Evolutionary conservation across 2,329 filamentous ascomycete genomes (phyloP), one percentile per base, ranked within the genome.

Genomic region (Ophiostoma piceae): DNA sequence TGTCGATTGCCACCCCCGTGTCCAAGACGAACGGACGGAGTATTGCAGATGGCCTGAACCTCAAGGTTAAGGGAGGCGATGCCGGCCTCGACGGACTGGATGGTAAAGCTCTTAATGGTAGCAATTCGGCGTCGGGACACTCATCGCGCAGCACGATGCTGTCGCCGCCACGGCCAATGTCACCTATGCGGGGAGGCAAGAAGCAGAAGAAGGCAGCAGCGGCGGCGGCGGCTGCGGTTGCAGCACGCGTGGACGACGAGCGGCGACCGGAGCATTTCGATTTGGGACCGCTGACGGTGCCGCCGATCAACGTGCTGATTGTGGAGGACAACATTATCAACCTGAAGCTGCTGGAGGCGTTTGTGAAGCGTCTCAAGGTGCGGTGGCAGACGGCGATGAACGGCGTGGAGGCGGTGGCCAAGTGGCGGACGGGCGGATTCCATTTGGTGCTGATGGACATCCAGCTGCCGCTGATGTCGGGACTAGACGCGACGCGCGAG

Each of bases 321-420:
- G 95, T 99, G 16, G 95, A 99, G 81, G 95, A 99, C 81, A 99
- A 99, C 79, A 93, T 95, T 73, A 98, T 99, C 84, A 99, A 98
- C 77, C 83, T 98, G 74, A 92, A 92, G 76, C 88, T 99, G 11
- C 83, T 99, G 47, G 94, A 97, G 77, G 93, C 94, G 0, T 96
- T 99, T 76, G 94, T 98, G 84, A 97, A 97, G 81, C 86, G 93
- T 67, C 84, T 99, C 67, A 97, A 97, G 77, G 95, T 99, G 7
- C 88, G 95, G 43, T 98, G 94, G 93, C 91, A 95, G 79, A 96
- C 92, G n/a, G 95, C 95, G 51, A 92, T 96, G 85, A 97, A 98
- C 78, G 95, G 95, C 32, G 88, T 90, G 73, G 94, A 97, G 74
- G 95, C 95, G 1, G 93, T 98, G 37, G 90, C 87, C 72, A 97